phyloP scores from a whole-genome alignment of 1,284 basidiomycete genomes.

The Ustilago nuda region DNA sequence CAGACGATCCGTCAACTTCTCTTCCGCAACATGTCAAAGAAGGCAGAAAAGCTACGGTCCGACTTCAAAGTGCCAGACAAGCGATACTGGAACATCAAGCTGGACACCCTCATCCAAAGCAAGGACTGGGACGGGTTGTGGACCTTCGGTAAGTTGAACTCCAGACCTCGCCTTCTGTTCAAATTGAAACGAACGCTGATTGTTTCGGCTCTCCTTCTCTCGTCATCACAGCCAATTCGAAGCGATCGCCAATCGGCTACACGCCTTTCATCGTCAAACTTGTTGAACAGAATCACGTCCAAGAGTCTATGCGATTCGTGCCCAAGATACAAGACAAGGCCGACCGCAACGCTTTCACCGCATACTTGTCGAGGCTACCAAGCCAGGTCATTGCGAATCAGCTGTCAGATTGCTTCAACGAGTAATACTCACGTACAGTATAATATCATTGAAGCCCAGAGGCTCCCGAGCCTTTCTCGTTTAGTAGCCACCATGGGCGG shows the following conservation, averaged over 20 bases:
- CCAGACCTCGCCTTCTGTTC: too few species aligned
- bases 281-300: conserved; percentile 54
- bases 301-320: conserved; percentile 59
- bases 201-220: neutral
- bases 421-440: conserved; percentile 5
- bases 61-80: conserved; percentile 66
- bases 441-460: neutral
- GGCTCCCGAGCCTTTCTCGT: neutral
- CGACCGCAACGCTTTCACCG: conserved; percentile 45
- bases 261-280: conserved; percentile 58
- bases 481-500: neutral
- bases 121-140: conserved; percentile 60
- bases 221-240: conserved; percentile 26
- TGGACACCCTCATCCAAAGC: conserved; percentile 48
- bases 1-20: conserved; percentile 63
- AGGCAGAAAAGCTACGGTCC: conserved; percentile 63
- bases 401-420: conserved; percentile 41
- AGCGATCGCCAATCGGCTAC: conserved; percentile 92
- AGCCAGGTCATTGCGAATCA: conserved; percentile 35
- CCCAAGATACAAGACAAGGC: conserved; percentile 55
- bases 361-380: conserved; percentile 32
- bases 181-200: neutral
- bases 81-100: conserved; percentile 57
- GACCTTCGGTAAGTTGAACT: conserved; percentile 37
- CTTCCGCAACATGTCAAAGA: conserved; percentile 54